Evolutionary conservation across 2,329 filamentous ascomycete species (phyloP).

Genomic region (Ceratocystis cubensis): DNA sequence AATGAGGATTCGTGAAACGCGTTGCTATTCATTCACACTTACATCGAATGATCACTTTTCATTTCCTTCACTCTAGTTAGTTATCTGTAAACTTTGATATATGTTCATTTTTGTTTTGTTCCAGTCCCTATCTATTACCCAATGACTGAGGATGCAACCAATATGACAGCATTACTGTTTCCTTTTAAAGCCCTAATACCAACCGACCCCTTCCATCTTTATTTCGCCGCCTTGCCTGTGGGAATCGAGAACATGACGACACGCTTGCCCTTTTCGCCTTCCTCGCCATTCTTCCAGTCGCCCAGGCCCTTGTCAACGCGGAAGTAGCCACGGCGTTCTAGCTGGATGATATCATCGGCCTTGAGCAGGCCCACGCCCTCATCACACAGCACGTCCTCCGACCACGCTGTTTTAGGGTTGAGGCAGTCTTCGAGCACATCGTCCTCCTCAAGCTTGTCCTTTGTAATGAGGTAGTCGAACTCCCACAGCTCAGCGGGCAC

Average conservation of each 20-base stretch:
- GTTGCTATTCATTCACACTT: neutral
- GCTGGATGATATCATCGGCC: slow-evolving; percentile 84
- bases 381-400: slow-evolving; percentile 65
- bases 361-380: slow-evolving; percentile 66
- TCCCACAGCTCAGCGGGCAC: slow-evolving; percentile 50
- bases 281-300: slow-evolving; percentile 40
- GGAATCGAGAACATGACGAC: slow-evolving; percentile 47
- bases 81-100: neutral
- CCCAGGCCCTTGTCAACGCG: slow-evolving; percentile 58
- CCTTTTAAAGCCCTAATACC: neutral
- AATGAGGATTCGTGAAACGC: neutral
- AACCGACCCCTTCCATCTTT: slow-evolving; percentile 20
- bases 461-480: slow-evolving; percentile 61
- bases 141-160: neutral
- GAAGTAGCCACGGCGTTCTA: slow-evolving; percentile 88
- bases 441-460: slow-evolving; percentile 80
- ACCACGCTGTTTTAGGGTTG: slow-evolving; percentile 61
- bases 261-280: slow-evolving; percentile 36
- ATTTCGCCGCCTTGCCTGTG: slow-evolving; percentile 39
- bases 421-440: slow-evolving; percentile 76
- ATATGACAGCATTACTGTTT: neutral
- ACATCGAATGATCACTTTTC: neutral
- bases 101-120: slow-evolving; percentile 5
- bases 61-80: neutral
- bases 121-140: slow-evolving; percentile 4